These are phyloP conservation scores for Saccharomycopsis sp. DNA, from an alignment of 805 yeast genomes.

Conservation along the genomic window DNA sequence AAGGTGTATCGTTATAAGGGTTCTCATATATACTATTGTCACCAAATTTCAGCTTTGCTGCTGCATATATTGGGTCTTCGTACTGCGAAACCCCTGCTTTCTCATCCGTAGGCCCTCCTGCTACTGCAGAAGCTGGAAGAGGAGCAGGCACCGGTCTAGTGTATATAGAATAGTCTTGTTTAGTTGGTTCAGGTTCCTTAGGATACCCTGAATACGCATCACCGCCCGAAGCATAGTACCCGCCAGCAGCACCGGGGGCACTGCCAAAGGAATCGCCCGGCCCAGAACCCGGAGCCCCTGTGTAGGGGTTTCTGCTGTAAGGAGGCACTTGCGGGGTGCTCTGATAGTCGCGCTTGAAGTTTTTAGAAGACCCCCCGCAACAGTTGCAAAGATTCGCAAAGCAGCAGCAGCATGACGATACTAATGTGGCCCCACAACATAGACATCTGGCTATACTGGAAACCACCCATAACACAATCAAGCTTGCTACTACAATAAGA, in stretches of 20 bases:
- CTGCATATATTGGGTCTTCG: slow-evolving; percentile 10
- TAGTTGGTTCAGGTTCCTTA: neutral
- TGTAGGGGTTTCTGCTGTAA: neutral
- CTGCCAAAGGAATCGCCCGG: neutral
- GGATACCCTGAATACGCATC: neutral
- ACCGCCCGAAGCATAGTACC: neutral
- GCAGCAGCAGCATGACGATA: slow-evolving; percentile 40
- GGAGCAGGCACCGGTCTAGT: slow-evolving; percentile 6
- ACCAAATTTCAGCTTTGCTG: slow-evolving; percentile 11
- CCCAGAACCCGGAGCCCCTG: neutral
- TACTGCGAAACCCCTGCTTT: neutral
- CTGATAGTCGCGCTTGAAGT: neutral
- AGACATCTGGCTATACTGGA: slow-evolving; percentile 40
- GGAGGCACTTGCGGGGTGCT: slow-evolving; percentile 1
- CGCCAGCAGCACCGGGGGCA: neutral
- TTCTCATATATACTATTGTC: slow-evolving; percentile 3
- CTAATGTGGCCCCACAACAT: slow-evolving; percentile 40
- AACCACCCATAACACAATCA: slow-evolving; percentile 45
- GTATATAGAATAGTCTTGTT: slow-evolving; percentile 8
- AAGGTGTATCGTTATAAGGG: slow-evolving; percentile 1
- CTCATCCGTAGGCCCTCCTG: neutral
- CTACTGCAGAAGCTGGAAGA: neutral
- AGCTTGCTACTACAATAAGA: slow-evolving; percentile 43
- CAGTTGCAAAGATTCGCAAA: slow-evolving; percentile 14
- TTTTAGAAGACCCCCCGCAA: slow-evolving; percentile 11